Conservation (phyloP, 73 alveolate genomes). For the Paramecium pentaurelia region DNA sequence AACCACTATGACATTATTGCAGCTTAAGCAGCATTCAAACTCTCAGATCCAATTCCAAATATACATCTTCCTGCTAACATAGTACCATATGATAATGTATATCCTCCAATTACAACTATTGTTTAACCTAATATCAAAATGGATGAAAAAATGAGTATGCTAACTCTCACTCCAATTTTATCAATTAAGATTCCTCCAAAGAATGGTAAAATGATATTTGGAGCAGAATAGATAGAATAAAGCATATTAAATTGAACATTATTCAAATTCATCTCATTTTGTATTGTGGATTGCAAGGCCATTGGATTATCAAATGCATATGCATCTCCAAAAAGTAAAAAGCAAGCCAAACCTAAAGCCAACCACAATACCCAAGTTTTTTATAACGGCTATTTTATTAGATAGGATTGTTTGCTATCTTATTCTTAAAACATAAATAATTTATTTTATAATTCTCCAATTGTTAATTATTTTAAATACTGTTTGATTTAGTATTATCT, state of each 20-base stretch:
- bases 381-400: neutral
- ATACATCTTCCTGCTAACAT: slow-evolving; percentile 14
- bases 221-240: slow-evolving; percentile 46
- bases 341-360: neutral
- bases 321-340: slow-evolving; percentile 16
- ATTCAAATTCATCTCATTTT: neutral
- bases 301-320: neutral
- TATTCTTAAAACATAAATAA: neutral
- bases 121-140: neutral
- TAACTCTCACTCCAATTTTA: slow-evolving; percentile 25
- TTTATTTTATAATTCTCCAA: neutral
- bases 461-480: neutral
- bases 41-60: slow-evolving; percentile 19
- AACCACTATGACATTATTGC: slow-evolving; percentile 25
- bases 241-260: slow-evolving; percentile 19
- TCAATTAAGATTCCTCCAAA: slow-evolving; percentile 51
- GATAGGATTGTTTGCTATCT: neutral
- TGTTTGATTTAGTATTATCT: neutral
- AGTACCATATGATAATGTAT: neutral
- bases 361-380: neutral
- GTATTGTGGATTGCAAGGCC: neutral
- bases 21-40: slow-evolving; percentile 31
- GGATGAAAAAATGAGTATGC: neutral
- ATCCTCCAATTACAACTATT: slow-evolving; percentile 20
- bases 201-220: slow-evolving; percentile 48